A percentile compares a stretch with the other conserved stretches of the same genome.
phyloP scores from a whole-genome alignment of 2,329 filamentous ascomycete genomes.

The Colletotrichum chrysophilum region DNA sequence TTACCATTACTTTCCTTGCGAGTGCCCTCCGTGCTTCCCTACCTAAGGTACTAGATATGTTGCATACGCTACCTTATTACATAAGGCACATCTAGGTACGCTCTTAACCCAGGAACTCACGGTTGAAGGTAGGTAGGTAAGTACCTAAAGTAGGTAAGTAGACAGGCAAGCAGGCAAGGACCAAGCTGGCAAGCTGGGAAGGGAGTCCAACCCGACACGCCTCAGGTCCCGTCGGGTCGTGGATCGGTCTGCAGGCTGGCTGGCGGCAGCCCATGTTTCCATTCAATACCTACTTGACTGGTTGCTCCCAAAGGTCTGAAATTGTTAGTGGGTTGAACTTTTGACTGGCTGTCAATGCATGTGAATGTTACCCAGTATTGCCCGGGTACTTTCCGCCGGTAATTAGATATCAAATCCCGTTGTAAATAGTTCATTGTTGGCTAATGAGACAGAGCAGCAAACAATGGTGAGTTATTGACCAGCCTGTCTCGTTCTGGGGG shows the following conservation, averaged over 20 bases:
- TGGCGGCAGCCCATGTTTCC: background rate
- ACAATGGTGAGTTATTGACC: background rate
- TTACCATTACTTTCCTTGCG: background rate
- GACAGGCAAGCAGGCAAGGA: background rate
- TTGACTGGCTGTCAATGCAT: constrained; percentile 7
- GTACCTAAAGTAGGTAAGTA: too few species aligned
- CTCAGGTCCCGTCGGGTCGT: background rate
- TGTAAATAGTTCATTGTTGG: background rate
- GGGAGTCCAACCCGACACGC: background rate
- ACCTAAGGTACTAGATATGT: background rate
- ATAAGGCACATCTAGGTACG: background rate
- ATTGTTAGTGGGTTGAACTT: constrained; percentile 4
- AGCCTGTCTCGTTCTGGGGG: background rate
- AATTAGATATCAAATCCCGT: background rate
- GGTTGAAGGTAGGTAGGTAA: background rate
- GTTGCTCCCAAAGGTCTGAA: background rate
- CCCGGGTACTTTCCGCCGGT: background rate
- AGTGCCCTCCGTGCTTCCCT: background rate
- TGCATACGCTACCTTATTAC: background rate
- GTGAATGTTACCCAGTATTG: background rate
- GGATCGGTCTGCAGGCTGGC: background rate
- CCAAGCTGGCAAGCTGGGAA: background rate
- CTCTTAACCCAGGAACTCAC: background rate
- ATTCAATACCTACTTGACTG: background rate
- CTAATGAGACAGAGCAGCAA: background rate